These are phyloP conservation scores for Dothiorella sarmentorum DNA, from an alignment of 2,329 filamentous ascomycete genomes.

Conservation along the genomic window DNA sequence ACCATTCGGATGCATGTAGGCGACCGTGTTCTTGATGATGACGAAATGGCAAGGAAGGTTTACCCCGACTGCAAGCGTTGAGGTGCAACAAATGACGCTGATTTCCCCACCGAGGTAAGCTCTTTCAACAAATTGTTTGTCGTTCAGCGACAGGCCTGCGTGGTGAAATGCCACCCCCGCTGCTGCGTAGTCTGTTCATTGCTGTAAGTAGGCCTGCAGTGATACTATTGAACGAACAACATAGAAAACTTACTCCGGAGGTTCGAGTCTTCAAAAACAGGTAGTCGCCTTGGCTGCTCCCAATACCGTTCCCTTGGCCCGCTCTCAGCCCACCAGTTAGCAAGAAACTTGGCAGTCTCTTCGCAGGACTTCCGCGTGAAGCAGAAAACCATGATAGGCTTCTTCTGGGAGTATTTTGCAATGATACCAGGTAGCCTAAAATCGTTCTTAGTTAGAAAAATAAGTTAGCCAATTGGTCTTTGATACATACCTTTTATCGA, in stretches of 20 bases:
- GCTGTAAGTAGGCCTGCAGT: no score
- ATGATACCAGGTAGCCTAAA: constrained; percentile 64
- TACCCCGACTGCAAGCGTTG: constrained; percentile 77
- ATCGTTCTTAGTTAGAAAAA: neutral
- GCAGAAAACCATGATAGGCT: constrained; percentile 82
- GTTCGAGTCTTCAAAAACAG: constrained; percentile 57
- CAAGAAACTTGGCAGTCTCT: constrained; percentile 63
- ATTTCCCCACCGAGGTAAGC: constrained; percentile 69
- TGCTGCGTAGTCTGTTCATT: constrained; percentile 39
- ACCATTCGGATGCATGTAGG: constrained; percentile 47
- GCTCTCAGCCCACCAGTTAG: constrained; percentile 60
- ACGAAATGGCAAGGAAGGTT: constrained; percentile 82
- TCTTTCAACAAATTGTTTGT: constrained; percentile 64
- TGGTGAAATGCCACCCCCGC: constrained; percentile 79
- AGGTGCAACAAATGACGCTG: constrained; percentile 80
- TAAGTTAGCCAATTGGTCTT: neutral
- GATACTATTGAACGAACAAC: neutral
- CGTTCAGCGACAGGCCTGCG: constrained; percentile 64
- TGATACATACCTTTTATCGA: constrained; percentile 55
- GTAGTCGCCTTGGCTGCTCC: constrained; percentile 53
- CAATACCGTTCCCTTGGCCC: constrained; percentile 57
- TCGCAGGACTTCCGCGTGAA: constrained; percentile 70
- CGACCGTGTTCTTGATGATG: constrained; percentile 74
- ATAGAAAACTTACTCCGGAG: constrained; percentile 50
- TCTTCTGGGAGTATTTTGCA: constrained; percentile 61